Evolutionary conservation across 2,329 filamentous ascomycete species (phyloP), one percentile per base, ranked within the genome.

Genomic region (Fusarium transvaalense): DNA sequence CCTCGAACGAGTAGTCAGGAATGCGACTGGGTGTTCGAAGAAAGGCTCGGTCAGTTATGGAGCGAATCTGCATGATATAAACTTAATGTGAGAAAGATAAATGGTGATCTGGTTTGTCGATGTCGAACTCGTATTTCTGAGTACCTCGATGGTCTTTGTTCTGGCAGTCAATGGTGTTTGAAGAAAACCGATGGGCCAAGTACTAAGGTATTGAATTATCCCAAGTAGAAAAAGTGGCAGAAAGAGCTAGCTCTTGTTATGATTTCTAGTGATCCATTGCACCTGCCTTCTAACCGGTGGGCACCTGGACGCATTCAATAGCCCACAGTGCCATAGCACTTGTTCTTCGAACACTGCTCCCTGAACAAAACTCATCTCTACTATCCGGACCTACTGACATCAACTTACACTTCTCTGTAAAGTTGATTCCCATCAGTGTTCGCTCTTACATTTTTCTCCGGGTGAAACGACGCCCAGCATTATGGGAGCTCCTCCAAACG

Each of bases 21-120:
- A 14, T 14, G 13, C 13, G 19, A 6, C 6, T 25, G n/a, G 14
- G 14, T 6, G 12, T 38, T 14, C 3, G 3, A 21, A 21, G 17
- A 38, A 38, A 38, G 13, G 19, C 6, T 14, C 13, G 37, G 10
- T 23, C 4, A 23, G 13, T 0, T 39, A 14, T 9, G 5, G 0
- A 14, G 7, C 3, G 19, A 39, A 39, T 19, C 7, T 15, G 38
- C 0, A 13, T 9, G 13, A 15, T 39, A 23, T 15, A 2, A 13
- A 23, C 4, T 15, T 2, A 1, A 38, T 8, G 38, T 2, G 12
- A 1, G 19, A 39, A 15, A 14, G 6, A 15, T 0, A 4, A 13
- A 23, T 9, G 7, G 23, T 6, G 19, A 15, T 9, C 2, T 39
- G 19, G 1, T 13, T 23, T 23, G 19, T 39, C 4, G 12, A 23